Conservation (phyloP, 2,329 filamentous ascomycete genomes). For the Cordyceps cicadae region DNA sequence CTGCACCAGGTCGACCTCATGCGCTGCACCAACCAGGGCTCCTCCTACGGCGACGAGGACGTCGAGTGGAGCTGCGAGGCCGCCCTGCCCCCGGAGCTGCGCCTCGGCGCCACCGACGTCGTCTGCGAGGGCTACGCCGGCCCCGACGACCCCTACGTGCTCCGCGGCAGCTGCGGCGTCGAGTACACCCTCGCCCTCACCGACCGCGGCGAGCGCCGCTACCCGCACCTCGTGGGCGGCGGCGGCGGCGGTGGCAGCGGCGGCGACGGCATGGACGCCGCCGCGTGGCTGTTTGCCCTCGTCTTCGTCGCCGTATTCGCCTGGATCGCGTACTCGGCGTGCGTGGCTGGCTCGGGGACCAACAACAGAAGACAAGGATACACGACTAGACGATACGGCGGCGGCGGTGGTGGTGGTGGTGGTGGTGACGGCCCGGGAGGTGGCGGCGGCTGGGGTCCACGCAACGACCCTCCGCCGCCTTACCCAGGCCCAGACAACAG, state of each 20-base stretch:
- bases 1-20: constrained; percentile 72
- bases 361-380: not conserved
- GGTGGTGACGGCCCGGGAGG: constrained; percentile 26
- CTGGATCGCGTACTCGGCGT: constrained; percentile 56
- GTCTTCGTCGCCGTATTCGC: constrained; percentile 51
- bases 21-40: constrained; percentile 82
- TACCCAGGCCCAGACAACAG: constrained; percentile 28
- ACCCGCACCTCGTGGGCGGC: constrained; percentile 45
- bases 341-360: constrained; percentile 19
- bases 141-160: constrained; percentile 72
- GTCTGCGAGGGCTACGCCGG: constrained; percentile 80
- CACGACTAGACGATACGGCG: constrained; percentile 21
- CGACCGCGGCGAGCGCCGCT: constrained; percentile 62
- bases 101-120: constrained; percentile 79
- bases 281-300: constrained; percentile 46
- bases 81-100: constrained; percentile 50
- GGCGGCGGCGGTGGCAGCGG: constrained; percentile 27
- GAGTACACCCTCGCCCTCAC: constrained; percentile 80
- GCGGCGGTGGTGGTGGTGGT: constrained; percentile 31
- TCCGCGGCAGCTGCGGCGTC: constrained; percentile 87
- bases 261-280: constrained; percentile 25
- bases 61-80: constrained; percentile 85
- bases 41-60: constrained; percentile 69
- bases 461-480: constrained; percentile 46
- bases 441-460: constrained; percentile 24